phyloP scores from a whole-genome alignment of 2,329 filamentous ascomycete species.

The Monosporascus sp. region DNA sequence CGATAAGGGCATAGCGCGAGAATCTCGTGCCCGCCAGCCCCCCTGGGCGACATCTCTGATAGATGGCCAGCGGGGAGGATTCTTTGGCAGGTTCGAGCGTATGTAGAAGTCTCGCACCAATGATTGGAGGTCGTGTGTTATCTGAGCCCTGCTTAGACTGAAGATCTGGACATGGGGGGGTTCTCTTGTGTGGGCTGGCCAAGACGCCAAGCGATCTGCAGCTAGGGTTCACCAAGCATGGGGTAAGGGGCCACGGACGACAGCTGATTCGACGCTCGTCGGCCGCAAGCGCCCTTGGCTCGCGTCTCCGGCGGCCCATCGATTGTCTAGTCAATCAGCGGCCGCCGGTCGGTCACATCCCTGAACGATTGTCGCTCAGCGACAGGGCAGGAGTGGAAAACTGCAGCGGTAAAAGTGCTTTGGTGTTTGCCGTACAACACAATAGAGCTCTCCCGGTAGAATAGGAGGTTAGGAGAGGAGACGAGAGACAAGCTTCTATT shows the following conservation, averaged over 20 bases:
- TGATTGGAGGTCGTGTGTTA: too few species aligned
- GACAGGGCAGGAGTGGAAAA: too few species aligned
- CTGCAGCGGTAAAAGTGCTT: too few species aligned
- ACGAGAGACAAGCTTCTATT: too few species aligned
- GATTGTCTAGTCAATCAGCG: background rate
- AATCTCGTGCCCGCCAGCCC: background rate
- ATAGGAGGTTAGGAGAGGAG: too few species aligned
- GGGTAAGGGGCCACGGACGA: background rate
- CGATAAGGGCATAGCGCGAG: background rate
- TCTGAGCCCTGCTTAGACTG: too few species aligned
- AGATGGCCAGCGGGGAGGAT: background rate
- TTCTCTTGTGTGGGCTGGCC: constrained; percentile 4
- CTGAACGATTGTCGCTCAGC: too few species aligned
- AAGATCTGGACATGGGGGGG: background rate
- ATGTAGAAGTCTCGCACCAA: too few species aligned
- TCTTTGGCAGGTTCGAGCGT: too few species aligned
- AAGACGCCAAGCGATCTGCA: constrained; percentile 27
- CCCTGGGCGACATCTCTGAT: background rate
- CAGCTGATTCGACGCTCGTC: background rate
- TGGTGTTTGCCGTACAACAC: too few species aligned
- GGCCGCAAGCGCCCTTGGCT: background rate
- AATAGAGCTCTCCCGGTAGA: too few species aligned
- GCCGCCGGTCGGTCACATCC: background rate
- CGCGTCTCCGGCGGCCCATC: background rate
- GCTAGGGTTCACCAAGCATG: constrained; percentile 20